phyloP scores from a whole-genome alignment of 1,139 yeast genomes.

The Kodamaea alishanica region DNA sequence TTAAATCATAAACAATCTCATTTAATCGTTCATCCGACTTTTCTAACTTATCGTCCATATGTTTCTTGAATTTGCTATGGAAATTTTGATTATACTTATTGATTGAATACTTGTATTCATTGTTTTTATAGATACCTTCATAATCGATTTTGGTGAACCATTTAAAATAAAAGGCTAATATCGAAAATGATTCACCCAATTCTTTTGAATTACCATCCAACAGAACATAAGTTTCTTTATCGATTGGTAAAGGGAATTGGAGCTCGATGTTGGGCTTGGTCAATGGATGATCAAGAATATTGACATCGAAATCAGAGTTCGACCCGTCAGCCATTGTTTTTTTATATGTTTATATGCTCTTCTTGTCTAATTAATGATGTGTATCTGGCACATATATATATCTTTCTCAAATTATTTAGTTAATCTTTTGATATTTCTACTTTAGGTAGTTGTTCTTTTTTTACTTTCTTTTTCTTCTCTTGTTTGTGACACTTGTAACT shows the following conservation, averaged over 20 bases:
- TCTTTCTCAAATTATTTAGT: too few relatives aligned
- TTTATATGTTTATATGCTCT: background rate
- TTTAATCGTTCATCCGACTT: slow-evolving; percentile 34
- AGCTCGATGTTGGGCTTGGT: slow-evolving; percentile 31
- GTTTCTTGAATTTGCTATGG: slow-evolving; percentile 25
- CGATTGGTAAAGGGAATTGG: slow-evolving; percentile 41
- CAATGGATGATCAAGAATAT: slow-evolving; percentile 37
- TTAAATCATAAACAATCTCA: slow-evolving; percentile 35
- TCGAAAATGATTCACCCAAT: slow-evolving; percentile 20
- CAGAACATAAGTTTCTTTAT: slow-evolving; percentile 29
- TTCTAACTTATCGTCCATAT: slow-evolving; percentile 35
- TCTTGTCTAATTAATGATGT: too few relatives aligned
- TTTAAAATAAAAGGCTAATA: slow-evolving; percentile 32
- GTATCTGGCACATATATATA: too few relatives aligned
- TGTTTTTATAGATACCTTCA: slow-evolving; percentile 31
- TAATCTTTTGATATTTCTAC: too few relatives aligned
- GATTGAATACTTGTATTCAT: slow-evolving; percentile 36
- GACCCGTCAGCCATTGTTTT: slow-evolving; percentile 5
- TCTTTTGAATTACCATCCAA: slow-evolving; percentile 29
- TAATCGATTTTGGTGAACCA: slow-evolving; percentile 25
- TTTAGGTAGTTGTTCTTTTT: too few relatives aligned
- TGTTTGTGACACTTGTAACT: too few relatives aligned
- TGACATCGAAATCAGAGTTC: slow-evolving; percentile 26
- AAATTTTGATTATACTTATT: slow-evolving; percentile 33
- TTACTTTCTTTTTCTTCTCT: too few relatives aligned